Evolutionary conservation across 108 stramenopile species (phyloP), one percentile per base, ranked within the genome.

Genomic region (Stephanodiscus minutulus): DNA sequence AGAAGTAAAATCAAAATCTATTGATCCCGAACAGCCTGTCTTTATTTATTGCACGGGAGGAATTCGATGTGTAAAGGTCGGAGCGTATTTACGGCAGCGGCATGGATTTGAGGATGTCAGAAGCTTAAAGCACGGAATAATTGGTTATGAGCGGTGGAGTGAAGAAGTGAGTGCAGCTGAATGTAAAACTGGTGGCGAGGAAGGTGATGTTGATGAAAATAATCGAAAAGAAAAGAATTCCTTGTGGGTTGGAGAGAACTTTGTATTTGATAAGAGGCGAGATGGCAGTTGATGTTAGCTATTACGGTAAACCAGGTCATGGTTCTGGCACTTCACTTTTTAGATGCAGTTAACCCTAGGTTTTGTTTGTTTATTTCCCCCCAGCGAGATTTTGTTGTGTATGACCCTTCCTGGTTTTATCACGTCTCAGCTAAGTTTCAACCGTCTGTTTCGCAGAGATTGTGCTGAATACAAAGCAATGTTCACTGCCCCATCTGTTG

Each of bases 1-100:
- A 6, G 21, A 64, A 54, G 74, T 89, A 17, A 44, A 82, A 52
- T 79, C 86, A 18, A 18, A 74, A 24, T 50, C 70, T 24, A 72
- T 81, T 12, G 82, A 90, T 47, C 79, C 79, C 27, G 27, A 61
- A 0, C 65, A 82, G 44, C 88, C 88, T 28, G 69, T 92, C 37
- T 71, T 79, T 37, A 92, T 89, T 63, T 95, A 86, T 84, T 95
- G 91, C 70, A 95, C 94, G 7, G 94, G 91, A 17, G 94, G 94
- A 12, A 95, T 95, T 61, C 88, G 94, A 33, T 95, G 94, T 61
- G 90, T 95, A 25, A 95, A 95, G 77, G 88, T 91, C 22, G 83
- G 85, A 20, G 85, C 88, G 6, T 93, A 88, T 79, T 58, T 93
- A 47, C 79, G 82, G 49, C 89, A 90, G 66, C 67, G 79, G 46